phyloP scores from a whole-genome alignment of 495 filamentous ascomycete genomes.

The Tuber aestivum region DNA sequence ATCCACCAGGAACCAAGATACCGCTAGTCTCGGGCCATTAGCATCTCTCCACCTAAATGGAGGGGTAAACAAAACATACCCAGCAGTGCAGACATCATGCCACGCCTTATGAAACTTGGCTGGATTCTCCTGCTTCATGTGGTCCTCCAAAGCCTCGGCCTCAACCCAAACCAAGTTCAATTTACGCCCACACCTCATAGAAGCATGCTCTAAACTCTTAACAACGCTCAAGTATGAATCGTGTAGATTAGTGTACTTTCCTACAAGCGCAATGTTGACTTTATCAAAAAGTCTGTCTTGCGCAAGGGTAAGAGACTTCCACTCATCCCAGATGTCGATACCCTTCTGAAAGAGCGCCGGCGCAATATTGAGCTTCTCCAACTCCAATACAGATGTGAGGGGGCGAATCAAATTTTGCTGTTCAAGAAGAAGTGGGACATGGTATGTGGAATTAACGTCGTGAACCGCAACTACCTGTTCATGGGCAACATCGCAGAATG shows the following conservation, averaged over 20 bases:
- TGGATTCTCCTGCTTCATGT: conserved; percentile 53
- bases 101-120: conserved; percentile 83
- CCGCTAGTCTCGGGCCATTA: conserved; percentile 29
- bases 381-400: conserved; percentile 55
- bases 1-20: conserved; percentile 68
- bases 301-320: conserved; percentile 61
- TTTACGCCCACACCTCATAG: conserved; percentile 78
- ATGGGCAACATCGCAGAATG: conserved; percentile 71
- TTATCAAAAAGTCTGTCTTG: conserved; percentile 58
- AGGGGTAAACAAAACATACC: conserved; percentile 48
- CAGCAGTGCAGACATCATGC: conserved; percentile 66
- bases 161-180: conserved; percentile 79
- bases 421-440: conserved; percentile 83
- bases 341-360: conserved; percentile 54
- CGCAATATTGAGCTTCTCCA: conserved; percentile 51
- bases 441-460: conserved; percentile 80
- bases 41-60: conserved; percentile 20
- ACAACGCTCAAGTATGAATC: conserved; percentile 78
- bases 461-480: conserved; percentile 80
- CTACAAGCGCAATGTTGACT: conserved; percentile 80
- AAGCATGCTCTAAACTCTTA: conserved; percentile 82
- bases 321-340: conserved; percentile 61
- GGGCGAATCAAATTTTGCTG: conserved; percentile 64
- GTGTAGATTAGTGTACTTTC: conserved; percentile 78
- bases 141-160: conserved; percentile 69